Percentiles rank a stretch among this genome's conserved stretches.
Evolutionary conservation across 768 basidiomycete species (phyloP).

Genomic region (Kwoniella dejecticola): DNA sequence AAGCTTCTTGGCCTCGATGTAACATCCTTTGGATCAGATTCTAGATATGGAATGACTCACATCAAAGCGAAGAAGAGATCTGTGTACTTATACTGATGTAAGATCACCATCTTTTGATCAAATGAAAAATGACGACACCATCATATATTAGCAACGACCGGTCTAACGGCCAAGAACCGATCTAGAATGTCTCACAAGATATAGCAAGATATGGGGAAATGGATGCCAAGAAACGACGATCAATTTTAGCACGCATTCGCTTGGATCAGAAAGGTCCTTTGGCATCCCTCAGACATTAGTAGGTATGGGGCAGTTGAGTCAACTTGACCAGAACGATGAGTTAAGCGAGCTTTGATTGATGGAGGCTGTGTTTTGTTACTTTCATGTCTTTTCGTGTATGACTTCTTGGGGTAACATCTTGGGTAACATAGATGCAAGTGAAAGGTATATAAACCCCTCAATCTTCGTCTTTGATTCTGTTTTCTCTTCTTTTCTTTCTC

Average conservation of each 20-base stretch:
- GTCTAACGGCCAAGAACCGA: too few relatives aligned
- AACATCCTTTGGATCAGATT: too few relatives aligned
- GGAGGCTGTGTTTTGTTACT: slow-evolving; percentile 1
- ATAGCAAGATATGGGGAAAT: background rate
- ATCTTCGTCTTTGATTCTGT: slow-evolving; percentile 1
- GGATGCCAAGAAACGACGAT: background rate
- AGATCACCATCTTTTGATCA: too few relatives aligned
- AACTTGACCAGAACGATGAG: background rate
- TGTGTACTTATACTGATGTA: too few relatives aligned
- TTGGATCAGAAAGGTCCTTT: background rate
- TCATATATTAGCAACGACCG: too few relatives aligned
- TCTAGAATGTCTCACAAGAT: too few relatives aligned
- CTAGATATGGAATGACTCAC: too few relatives aligned
- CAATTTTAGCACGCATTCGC: slow-evolving; percentile 4
- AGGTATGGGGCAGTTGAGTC: background rate
- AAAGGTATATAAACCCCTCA: slow-evolving; percentile 19
- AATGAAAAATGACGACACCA: too few relatives aligned
- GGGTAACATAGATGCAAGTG: background rate
- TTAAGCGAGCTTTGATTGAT: background rate
- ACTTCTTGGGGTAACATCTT: background rate
- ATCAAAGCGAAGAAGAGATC: too few relatives aligned
- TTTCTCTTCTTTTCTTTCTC: slow-evolving; percentile 11
- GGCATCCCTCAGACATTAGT: background rate
- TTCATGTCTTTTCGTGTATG: background rate
- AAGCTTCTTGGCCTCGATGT: too few relatives aligned